Evolutionary conservation across 1,139 yeast genomes (phyloP).

Genomic region (Hanseniaspora sp.): DNA sequence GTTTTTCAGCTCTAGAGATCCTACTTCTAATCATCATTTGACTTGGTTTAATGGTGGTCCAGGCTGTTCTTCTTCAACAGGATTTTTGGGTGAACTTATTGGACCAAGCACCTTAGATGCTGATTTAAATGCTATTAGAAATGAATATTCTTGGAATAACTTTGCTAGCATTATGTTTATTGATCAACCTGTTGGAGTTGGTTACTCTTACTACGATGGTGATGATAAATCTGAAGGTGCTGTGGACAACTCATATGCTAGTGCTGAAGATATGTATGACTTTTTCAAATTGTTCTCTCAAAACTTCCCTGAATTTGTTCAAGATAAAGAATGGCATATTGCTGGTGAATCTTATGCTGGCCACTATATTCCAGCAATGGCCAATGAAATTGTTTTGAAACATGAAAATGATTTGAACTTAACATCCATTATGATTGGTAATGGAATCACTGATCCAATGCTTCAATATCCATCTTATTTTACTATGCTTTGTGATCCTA

Average conservation of each 20-base stretch:
- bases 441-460: slow-evolving; percentile 88
- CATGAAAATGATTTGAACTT: slow-evolving; percentile 71
- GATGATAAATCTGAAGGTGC: slow-evolving; percentile 48
- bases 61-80: slow-evolving; percentile 82
- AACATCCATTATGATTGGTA: slow-evolving; percentile 83
- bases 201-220: slow-evolving; percentile 64
- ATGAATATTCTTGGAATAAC: slow-evolving; percentile 77
- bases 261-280: slow-evolving; percentile 87
- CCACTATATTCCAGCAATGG: slow-evolving; percentile 90
- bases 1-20: slow-evolving; percentile 85
- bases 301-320: slow-evolving; percentile 74
- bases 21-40: slow-evolving; percentile 69
- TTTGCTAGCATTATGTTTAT: slow-evolving; percentile 84
- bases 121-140: slow-evolving; percentile 57
- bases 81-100: slow-evolving; percentile 69
- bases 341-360: slow-evolving; percentile 99
- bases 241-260: slow-evolving; percentile 71
- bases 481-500: slow-evolving; percentile 92
- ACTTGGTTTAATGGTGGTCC: slow-evolving; percentile 90
- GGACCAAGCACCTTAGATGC: slow-evolving; percentile 71
- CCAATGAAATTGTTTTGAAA: slow-evolving; percentile 73
- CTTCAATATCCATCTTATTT: slow-evolving; percentile 79
- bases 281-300: slow-evolving; percentile 81
- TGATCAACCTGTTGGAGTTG: slow-evolving; percentile 92
- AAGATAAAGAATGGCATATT: slow-evolving; percentile 66